phyloP scores from a whole-genome alignment of 352 stramenopile genomes.

The Phytophthora quininea region DNA sequence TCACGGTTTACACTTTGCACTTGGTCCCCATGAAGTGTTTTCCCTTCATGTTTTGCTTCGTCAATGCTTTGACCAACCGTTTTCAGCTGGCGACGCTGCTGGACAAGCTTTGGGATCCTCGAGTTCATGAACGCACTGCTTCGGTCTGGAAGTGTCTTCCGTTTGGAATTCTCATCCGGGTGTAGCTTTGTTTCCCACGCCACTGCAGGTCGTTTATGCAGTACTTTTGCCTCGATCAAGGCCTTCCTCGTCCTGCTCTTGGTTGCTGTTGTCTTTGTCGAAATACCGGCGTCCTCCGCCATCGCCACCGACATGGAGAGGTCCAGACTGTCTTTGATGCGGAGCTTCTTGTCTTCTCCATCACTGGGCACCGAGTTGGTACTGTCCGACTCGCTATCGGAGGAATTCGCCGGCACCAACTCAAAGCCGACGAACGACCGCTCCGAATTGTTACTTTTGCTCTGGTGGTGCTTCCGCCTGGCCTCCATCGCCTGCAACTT shows the following conservation, averaged over 20 bases:
- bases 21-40: too few species aligned
- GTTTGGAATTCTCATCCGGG: neutral
- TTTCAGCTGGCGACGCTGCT: conserved; percentile 50
- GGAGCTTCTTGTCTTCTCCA: conserved; percentile 9
- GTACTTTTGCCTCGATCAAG: neutral
- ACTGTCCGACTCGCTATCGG: conserved; percentile 28
- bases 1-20: too few species aligned
- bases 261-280: neutral
- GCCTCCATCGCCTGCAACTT: conserved; percentile 37
- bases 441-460: neutral
- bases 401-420: conserved; percentile 34
- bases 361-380: conserved; percentile 30
- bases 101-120: conserved; percentile 43
- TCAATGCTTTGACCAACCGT: neutral
- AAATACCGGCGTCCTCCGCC: conserved; percentile 1
- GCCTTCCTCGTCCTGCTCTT: neutral
- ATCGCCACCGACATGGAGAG: conserved; percentile 65
- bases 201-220: neutral
- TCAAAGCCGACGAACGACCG: conserved; percentile 33
- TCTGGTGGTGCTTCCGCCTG: conserved; percentile 9
- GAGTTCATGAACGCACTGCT: neutral
- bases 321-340: conserved; percentile 62
- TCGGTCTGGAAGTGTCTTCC: neutral
- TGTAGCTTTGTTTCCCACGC: too few species aligned
- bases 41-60: too few species aligned